These are phyloP conservation scores for Candida berthetii DNA, from an alignment of 805 yeast species.

Conservation along the genomic window DNA sequence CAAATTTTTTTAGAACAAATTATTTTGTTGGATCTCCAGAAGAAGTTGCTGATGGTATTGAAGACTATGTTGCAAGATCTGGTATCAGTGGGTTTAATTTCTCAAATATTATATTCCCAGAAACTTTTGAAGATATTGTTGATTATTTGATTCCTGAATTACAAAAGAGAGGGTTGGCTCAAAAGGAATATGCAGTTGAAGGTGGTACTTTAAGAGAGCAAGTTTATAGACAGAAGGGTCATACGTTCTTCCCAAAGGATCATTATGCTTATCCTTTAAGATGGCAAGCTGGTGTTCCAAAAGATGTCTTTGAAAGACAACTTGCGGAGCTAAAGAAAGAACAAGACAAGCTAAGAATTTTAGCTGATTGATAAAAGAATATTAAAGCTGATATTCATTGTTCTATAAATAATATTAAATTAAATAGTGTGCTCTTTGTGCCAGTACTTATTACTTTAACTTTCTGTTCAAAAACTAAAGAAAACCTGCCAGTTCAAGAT, in stretches of 20 bases:
- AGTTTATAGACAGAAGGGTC: conserved; percentile 12
- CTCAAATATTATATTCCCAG: conserved; percentile 31
- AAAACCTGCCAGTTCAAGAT: too few relatives aligned
- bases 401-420: too few relatives aligned
- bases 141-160: conserved; percentile 30
- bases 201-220: conserved; percentile 27
- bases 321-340: background rate
- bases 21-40: conserved; percentile 26
- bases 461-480: too few relatives aligned
- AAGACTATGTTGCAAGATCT: conserved; percentile 32
- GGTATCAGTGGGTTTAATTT: conserved; percentile 38
- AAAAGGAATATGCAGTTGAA: too few relatives aligned
- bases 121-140: conserved; percentile 32
- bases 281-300: conserved; percentile 16
- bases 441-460: too few relatives aligned
- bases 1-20: conserved; percentile 20
- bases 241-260: conserved; percentile 6
- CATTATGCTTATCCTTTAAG: conserved; percentile 6
- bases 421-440: too few relatives aligned
- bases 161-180: conserved; percentile 26
- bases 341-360: background rate
- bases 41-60: conserved; percentile 33
- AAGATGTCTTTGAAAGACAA: conserved; percentile 19
- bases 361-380: conserved; percentile 1
- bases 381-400: too few relatives aligned